These are phyloP conservation scores for Daldinia sp. DNA, from an alignment of 2,329 filamentous ascomycete genomes.

Conservation along the genomic window DNA sequence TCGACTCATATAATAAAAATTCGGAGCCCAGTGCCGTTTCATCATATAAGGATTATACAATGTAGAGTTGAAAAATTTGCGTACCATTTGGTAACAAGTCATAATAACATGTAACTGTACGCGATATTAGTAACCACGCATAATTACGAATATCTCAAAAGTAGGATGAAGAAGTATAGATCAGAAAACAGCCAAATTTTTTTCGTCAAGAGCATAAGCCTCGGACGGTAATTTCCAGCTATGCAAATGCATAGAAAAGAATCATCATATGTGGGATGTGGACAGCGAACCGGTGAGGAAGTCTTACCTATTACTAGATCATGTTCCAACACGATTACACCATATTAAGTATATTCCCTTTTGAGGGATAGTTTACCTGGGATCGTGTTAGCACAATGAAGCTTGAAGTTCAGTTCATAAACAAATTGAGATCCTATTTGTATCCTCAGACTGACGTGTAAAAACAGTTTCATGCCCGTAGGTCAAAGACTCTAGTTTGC, in stretches of 20 bases:
- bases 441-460: slow-evolving; percentile 92
- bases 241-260: slow-evolving; percentile 73
- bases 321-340: neutral
- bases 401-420: slow-evolving; percentile 18
- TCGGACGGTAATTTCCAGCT: slow-evolving; percentile 99
- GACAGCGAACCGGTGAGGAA: neutral
- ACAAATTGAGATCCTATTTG: slow-evolving; percentile 37
- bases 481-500: slow-evolving; percentile 94
- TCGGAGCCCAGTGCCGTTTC: slow-evolving; percentile 98
- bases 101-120: neutral
- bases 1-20: slow-evolving; percentile 76
- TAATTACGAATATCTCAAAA: slow-evolving; percentile 38
- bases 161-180: slow-evolving; percentile 51
- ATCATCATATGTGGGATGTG: slow-evolving; percentile 67
- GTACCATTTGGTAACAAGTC: slow-evolving; percentile 38
- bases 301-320: slow-evolving; percentile 50
- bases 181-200: slow-evolving; percentile 89
- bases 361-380: slow-evolving; percentile 9
- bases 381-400: slow-evolving; percentile 45
- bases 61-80: slow-evolving; percentile 47
- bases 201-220: slow-evolving; percentile 79
- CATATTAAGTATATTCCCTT: neutral
- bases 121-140: slow-evolving; percentile 18
- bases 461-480: slow-evolving; percentile 87
- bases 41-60: slow-evolving; percentile 68